phyloP scores from a whole-genome alignment of 2,329 filamentous ascomycete genomes.

The Alternaria triticimaculans region DNA sequence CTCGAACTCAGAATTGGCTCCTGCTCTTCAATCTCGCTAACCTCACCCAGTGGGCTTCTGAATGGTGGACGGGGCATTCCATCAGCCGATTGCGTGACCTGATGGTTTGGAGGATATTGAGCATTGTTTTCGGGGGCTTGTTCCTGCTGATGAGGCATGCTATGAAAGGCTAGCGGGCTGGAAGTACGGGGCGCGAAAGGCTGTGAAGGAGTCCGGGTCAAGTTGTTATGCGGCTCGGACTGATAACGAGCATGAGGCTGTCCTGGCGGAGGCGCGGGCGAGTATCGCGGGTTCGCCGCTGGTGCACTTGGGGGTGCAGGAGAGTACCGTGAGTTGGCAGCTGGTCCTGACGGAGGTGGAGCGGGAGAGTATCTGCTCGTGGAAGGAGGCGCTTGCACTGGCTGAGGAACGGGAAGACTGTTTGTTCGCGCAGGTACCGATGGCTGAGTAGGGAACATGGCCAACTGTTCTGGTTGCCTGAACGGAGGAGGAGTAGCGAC shows the following conservation, averaged over 20 bases:
- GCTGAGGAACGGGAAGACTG: conserved; percentile 41
- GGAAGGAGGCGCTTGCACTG: conserved; percentile 31
- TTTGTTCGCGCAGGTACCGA: conserved; percentile 39
- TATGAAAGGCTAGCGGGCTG: conserved; percentile 66
- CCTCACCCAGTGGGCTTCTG: conserved; percentile 40
- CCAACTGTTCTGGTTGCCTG: conserved; percentile 52
- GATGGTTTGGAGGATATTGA: conserved; percentile 27
- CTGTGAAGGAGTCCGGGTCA: conserved; percentile 51
- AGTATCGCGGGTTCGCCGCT: conserved; percentile 48
- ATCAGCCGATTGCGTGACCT: conserved; percentile 38
- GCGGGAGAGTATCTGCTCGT: conserved; percentile 40
- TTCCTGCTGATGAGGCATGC: conserved; percentile 41
- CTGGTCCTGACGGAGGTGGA: conserved; percentile 40
- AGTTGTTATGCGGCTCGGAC: conserved; percentile 43
- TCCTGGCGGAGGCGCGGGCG: conserved; percentile 47
- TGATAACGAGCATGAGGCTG: conserved; percentile 48
- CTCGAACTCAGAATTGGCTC: conserved; percentile 19
- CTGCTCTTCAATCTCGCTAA: conserved; percentile 44
- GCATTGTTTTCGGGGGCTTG: conserved; percentile 15
- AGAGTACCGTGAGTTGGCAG: conserved; percentile 44
- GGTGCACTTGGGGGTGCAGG: conserved; percentile 45
- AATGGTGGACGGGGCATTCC: conserved; percentile 32
- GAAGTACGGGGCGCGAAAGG: conserved; percentile 69
- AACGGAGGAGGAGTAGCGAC: conserved; percentile 34
- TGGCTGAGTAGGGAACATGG: conserved; percentile 45